A percentile compares a stretch with the other conserved stretches of the same genome.
Conservation (phyloP, 192 early-diverging fungal genomes). For the Pilaira anomala region DNA sequence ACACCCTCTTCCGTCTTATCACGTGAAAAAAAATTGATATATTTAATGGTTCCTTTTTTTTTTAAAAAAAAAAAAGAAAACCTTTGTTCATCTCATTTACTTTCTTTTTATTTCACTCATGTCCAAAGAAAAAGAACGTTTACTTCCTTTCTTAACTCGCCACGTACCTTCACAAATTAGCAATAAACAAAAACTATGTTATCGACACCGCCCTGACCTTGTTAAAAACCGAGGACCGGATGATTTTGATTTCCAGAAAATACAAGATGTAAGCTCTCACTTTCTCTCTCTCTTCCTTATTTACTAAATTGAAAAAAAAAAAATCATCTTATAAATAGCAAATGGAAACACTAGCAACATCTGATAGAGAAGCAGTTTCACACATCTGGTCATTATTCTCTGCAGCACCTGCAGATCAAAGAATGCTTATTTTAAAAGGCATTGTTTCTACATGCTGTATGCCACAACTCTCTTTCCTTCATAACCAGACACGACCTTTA, state of each 20-base stretch:
- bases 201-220: conserved; percentile 58
- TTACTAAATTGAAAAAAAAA: neutral
- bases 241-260: conserved; percentile 41
- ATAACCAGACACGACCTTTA: conserved; percentile 61
- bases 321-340: conserved; percentile 30
- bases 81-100: neutral
- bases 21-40: too few relatives aligned
- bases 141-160: conserved; percentile 26
- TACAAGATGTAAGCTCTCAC: conserved; percentile 43
- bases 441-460: conserved; percentile 78
- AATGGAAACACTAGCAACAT: conserved; percentile 52
- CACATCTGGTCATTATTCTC: conserved; percentile 69
- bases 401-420: conserved; percentile 58
- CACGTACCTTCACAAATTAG: conserved; percentile 32
- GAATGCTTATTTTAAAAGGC: conserved; percentile 68
- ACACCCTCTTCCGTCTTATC: too few relatives aligned
- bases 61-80: neutral
- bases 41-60: too few relatives aligned
- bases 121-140: neutral
- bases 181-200: conserved; percentile 39
- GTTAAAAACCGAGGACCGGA: conserved; percentile 46
- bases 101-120: neutral
- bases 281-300: neutral
- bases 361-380: conserved; percentile 57
- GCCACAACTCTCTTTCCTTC: conserved; percentile 81